Conservation (phyloP, 2,329 filamentous ascomycete genomes). For the Ophiocordyceps unilateralis region DNA sequence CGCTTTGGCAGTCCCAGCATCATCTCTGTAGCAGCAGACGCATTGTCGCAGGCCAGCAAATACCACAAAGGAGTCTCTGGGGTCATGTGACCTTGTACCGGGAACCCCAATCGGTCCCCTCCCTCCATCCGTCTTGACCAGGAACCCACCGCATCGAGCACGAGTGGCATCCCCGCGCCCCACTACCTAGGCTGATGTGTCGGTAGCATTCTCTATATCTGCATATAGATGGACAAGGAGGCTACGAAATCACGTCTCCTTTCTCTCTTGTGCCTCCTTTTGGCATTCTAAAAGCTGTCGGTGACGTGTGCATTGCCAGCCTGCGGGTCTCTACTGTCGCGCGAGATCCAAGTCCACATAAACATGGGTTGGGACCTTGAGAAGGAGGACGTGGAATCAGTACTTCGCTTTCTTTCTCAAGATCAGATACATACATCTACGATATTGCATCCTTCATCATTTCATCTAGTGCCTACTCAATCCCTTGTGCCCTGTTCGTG, state of each 20-base stretch:
- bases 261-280: background rate
- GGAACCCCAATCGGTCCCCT: background rate
- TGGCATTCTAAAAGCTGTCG: background rate
- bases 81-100: background rate
- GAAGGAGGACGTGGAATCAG: too few species aligned
- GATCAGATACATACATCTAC: too few species aligned
- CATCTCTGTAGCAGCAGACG: too few species aligned
- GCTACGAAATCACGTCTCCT: too few species aligned
- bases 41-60: background rate
- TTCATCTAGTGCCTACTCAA: too few species aligned
- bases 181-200: background rate
- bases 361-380: too few species aligned
- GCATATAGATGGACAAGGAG: background rate
- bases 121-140: background rate
- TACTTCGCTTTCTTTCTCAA: too few species aligned
- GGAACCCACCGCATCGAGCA: background rate
- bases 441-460: too few species aligned
- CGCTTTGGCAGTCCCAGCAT: too few species aligned
- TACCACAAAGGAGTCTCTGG: background rate
- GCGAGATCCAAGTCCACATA: too few species aligned
- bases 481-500: background rate
- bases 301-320: background rate
- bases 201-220: background rate
- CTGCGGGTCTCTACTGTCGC: background rate
- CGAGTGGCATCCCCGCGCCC: background rate